Base-by-base conservation (phyloP, 1,139 yeast species). In the Chernovozyma sophiae-reginae region DNA sequence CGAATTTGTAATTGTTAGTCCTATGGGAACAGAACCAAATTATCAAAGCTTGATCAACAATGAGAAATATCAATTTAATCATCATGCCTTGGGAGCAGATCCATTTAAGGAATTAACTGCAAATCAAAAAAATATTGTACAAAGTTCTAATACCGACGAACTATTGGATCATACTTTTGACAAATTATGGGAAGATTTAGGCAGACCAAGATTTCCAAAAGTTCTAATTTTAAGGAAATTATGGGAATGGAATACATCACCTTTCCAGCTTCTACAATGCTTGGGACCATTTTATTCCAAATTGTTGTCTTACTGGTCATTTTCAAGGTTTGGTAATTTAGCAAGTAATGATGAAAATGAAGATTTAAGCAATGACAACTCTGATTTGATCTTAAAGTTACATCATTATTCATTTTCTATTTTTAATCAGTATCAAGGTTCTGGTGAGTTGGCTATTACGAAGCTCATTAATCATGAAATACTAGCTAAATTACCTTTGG, bases 11-110 rank as follows among this genome's bases (percentile, higher is more conserved):
- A 45, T 59, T 14, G 68, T 68, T 4, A 67, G 73, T 47, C 74
- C 75, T 4, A 63, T 69, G 72, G 75, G 75, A 3, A 68, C 75
- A 0, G 75, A 69, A 42, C 58, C 72, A 6, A 66, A 62, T 40
- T 50, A 51, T 29, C 43, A 45, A 13, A 67, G 73, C 46, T 57
- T 68, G 42, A 52, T 69, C 30, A 66, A 58, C 42, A 50, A 58
- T 36, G 53, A 52, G 31, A 49, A 52, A 34, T 55, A 53, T 35
- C 68, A 65, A 39, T 53, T 56, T 34, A 65, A 65, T 42, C 64
- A 61, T 41, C 69, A 65, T 41, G 60, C 52, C 16, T 44, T 42
- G 8, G 58, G 58, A 4, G 58, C 56, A 22, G 53, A 59, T 38
- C 65, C 66, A 2, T 49, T 60, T 25, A 47, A 52, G 35, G 65